These are phyloP conservation scores for Vigna mungo DNA, from an alignment of 306 rosid species.

Conservation along the genomic window DNA sequence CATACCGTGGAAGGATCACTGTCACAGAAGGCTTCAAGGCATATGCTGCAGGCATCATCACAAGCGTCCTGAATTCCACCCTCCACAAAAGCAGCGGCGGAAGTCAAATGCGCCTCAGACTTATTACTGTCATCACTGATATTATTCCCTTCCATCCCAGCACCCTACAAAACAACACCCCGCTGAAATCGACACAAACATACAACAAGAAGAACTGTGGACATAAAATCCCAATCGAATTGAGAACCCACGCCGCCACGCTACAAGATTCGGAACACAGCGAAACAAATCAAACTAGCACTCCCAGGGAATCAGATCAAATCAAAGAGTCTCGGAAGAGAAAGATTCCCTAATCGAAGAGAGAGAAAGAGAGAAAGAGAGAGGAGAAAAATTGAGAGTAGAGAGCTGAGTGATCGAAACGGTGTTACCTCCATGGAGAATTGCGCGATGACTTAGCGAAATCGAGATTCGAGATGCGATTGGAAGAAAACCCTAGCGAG, in stretches of 20 bases:
- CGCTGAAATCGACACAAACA: not conserved
- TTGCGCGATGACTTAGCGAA: conserved; percentile 18
- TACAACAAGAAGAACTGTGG: not conserved
- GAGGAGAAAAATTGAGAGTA: not conserved
- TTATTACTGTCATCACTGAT: conserved; percentile 7
- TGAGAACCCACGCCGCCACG: not conserved
- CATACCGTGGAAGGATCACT: conserved; percentile 93
- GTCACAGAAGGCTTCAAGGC: conserved; percentile 83
- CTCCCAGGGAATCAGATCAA: conserved; percentile 17
- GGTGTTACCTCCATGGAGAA: conserved; percentile 55
- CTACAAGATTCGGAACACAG: not conserved
- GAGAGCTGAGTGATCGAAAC: not conserved
- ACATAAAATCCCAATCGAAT: conserved; percentile 14
- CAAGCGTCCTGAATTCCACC: conserved; percentile 98
- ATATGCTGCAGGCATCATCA: conserved; percentile 96
- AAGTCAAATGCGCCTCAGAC: conserved; percentile 84
- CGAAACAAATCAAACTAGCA: not conserved
- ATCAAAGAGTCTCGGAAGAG: not conserved
- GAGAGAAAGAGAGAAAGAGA: not conserved
- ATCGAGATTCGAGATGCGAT: conserved; percentile 36
- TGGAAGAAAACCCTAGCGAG: conserved; percentile 48
- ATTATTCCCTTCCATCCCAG: conserved; percentile 59
- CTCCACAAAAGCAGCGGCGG: conserved; percentile 95
- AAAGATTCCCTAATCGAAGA: not conserved
- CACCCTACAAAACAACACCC: conserved; percentile 51